Conservation (phyloP, 495 filamentous ascomycete species). For the Aspergillus egyptiacus region DNA sequence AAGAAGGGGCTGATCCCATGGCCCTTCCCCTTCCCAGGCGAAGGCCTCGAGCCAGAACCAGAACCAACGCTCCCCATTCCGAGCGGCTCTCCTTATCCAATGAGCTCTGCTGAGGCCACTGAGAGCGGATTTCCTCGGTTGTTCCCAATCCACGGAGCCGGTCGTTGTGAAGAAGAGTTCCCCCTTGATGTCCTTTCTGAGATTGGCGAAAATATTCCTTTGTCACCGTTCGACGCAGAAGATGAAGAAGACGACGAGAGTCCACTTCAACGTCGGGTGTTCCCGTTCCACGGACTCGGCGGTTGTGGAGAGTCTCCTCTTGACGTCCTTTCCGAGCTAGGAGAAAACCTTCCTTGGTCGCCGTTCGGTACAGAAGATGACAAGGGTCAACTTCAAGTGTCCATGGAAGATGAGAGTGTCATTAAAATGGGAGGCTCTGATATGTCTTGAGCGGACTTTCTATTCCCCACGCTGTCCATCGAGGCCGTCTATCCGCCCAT, state of each 20-base stretch:
- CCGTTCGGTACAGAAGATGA: not conserved
- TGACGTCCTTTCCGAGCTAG: not conserved
- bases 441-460: not conserved
- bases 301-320: not conserved
- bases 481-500: too few relatives aligned
- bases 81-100: slow-evolving; percentile 1
- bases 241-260: not conserved
- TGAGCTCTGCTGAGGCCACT: not conserved
- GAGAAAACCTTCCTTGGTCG: slow-evolving; percentile 1
- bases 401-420: not conserved
- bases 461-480: too few relatives aligned
- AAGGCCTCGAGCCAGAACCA: not conserved
- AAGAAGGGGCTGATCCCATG: not conserved
- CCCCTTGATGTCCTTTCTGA: not conserved
- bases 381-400: not conserved
- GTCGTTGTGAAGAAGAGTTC: not conserved
- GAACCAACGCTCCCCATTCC: not conserved
- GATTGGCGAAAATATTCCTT: not conserved
- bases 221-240: not conserved
- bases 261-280: not conserved
- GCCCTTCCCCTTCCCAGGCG: not conserved
- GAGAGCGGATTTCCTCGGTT: not conserved
- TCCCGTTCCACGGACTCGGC: not conserved
- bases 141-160: not conserved
- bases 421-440: not conserved